A percentile compares a stretch with the other conserved stretches of the same genome.
Conservation (phyloP, 192 early-diverging fungal genomes). For the Cladochytrium replicatum region DNA sequence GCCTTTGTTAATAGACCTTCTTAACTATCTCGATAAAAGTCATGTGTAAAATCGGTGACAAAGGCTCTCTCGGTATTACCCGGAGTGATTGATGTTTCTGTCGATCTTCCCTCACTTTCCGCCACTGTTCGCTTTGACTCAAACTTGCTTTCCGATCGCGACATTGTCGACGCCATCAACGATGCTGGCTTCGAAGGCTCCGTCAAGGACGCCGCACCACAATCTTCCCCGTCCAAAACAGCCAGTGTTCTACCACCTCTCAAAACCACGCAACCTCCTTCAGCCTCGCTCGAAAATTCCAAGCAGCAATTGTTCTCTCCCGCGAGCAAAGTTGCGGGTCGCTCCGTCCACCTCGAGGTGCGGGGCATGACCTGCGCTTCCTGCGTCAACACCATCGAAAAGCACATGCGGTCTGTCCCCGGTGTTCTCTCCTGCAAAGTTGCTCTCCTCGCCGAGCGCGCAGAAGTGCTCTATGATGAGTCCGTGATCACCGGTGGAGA, state of each 20-base stretch:
- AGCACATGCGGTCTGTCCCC: constrained; percentile 37
- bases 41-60: constrained; percentile 67
- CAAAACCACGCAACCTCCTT: neutral
- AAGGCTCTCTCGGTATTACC: constrained; percentile 32
- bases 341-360: constrained; percentile 51
- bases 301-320: neutral
- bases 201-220: constrained; percentile 5
- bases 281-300: no score
- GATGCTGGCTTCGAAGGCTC: constrained; percentile 61
- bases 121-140: constrained; percentile 51
- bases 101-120: constrained; percentile 42
- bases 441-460: constrained; percentile 72
- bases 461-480: constrained; percentile 56
- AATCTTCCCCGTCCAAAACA: neutral
- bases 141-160: constrained; percentile 3
- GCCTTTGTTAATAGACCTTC: neutral
- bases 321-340: neutral
- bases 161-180: constrained; percentile 51
- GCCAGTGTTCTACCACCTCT: neutral
- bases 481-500: constrained; percentile 26
- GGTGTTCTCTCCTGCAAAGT: constrained; percentile 73
- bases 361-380: constrained; percentile 94
- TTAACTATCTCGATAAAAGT: constrained; percentile 17
- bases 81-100: constrained; percentile 44
- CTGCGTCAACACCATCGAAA: constrained; percentile 82